Evolutionary conservation across 2,329 filamentous ascomycete genomes (phyloP).

Genomic region (Penicillium sp.): DNA sequence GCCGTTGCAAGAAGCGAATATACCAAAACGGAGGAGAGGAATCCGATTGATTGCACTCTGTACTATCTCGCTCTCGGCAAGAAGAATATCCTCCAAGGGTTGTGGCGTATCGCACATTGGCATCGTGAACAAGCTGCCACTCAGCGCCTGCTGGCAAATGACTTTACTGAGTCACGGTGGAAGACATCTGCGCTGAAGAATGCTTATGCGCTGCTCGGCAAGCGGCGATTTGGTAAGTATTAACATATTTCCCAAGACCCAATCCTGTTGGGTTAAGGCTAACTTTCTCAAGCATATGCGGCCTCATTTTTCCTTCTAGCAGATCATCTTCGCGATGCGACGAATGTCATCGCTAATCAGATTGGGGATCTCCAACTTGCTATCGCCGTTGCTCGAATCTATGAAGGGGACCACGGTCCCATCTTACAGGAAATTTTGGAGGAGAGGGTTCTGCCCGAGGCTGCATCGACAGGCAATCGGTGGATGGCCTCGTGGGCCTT

Average conservation of each 20-base stretch:
- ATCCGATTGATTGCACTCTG: conserved; percentile 83
- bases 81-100: conserved; percentile 79
- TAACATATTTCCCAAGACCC: neutral
- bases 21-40: conserved; percentile 76
- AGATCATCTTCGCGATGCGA: conserved; percentile 75
- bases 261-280: conserved; percentile 3
- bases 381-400: conserved; percentile 78
- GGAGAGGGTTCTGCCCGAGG: conserved; percentile 70
- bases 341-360: conserved; percentile 79
- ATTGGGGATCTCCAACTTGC: conserved; percentile 85
- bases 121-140: conserved; percentile 80
- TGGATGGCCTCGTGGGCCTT: conserved; percentile 97
- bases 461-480: conserved; percentile 74
- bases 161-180: conserved; percentile 84
- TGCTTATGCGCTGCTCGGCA: conserved; percentile 88
- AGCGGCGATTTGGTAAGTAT: conserved; percentile 68
- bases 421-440: conserved; percentile 68
- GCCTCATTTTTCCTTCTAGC: conserved; percentile 93
- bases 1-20: conserved; percentile 90
- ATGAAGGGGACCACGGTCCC: conserved; percentile 75
- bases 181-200: conserved; percentile 88
- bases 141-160: conserved; percentile 73
- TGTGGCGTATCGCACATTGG: conserved; percentile 93
- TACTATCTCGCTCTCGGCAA: conserved; percentile 88
- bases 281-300: conserved; percentile 66